Conservation (phyloP, 225 moss, liverwort and hornwort genomes). For the Marchantia polymorpha region DNA sequence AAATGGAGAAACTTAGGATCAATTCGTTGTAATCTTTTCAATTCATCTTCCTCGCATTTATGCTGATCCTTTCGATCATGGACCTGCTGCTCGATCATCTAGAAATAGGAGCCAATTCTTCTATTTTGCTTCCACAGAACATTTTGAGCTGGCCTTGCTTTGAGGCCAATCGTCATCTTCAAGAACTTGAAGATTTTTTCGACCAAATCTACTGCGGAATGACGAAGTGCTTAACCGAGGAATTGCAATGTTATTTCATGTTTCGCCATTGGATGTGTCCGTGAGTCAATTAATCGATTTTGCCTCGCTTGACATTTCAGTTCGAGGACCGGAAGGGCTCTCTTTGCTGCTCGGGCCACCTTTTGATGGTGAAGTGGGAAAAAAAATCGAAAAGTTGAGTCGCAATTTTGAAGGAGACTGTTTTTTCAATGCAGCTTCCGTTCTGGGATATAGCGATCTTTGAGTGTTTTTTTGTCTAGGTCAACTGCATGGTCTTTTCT, state of each 20-base stretch:
- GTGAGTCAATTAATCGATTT: not conserved
- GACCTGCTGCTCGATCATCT: not conserved
- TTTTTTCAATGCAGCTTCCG: too few relatives aligned
- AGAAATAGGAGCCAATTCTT: not conserved
- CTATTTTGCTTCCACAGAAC: not conserved
- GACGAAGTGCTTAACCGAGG: not conserved
- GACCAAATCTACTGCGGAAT: not conserved
- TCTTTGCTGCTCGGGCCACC: conserved; percentile 74
- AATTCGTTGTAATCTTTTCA: not conserved
- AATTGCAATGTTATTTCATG: too few relatives aligned
- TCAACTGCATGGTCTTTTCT: not conserved
- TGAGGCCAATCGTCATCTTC: not conserved
- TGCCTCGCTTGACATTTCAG: conserved; percentile 33
- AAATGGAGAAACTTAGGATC: not conserved
- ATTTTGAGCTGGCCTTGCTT: not conserved
- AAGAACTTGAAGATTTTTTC: not conserved
- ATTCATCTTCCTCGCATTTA: not conserved
- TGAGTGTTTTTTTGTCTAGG: not conserved
- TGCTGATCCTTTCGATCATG: not conserved
- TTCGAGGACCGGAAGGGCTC: conserved; percentile 70
- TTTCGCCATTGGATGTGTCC: not conserved
- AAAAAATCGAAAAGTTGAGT: conserved; percentile 70
- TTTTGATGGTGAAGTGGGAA: conserved; percentile 50
- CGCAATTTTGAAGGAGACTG: too few relatives aligned
- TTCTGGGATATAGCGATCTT: too few relatives aligned